Base-by-base conservation (phyloP, 176 grass and related monocot species). In the Luzula sylvatica region DNA sequence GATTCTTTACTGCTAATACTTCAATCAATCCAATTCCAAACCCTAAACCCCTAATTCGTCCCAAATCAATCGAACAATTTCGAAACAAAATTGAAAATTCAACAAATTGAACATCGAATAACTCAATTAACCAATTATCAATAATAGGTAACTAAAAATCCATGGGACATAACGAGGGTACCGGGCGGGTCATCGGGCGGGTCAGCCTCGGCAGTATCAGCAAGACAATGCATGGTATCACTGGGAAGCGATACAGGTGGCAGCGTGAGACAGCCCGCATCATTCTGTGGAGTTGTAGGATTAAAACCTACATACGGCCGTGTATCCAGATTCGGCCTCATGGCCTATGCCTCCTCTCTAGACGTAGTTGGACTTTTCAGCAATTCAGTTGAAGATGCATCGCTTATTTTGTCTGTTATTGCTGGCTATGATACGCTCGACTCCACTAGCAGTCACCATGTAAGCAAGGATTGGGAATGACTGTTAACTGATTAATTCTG, bases 191-290 rank as follows among this genome's bases (percentile, higher is more conserved):
- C 90, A 25, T 95, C 90, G 3, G 90, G 90, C 23, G 90, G 90
- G 9, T 95, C 90, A 49, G 90, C 90, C 52, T 65, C 90, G 49
- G 73, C 90, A 1, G 83, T 95, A 57, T 95, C 83, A 50, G 80
- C 90, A 42, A 75, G 77, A 62, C 90, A 95, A 24, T 95, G 83
- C 11, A 73, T 82, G 16, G 80, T 71, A 28, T 88, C 90, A 71
- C 73, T 95, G 20, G 90, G 90, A 44, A 95, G 90, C 4, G 90
- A 95, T 53, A 95, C 90, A 19, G 90, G 90, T 65, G 90, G 90
- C 52, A 95, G 90, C 70, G 90, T 95, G 69, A 79, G 90, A 42
- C 90, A 95, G 52, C 90, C 90, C 1, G 90, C 90, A 46, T 95
- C 90, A 8, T 95, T 95, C 38, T 95, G 90, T 27, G 90, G 90